phyloP scores from a whole-genome alignment of 805 yeast species.

The Tetrapisispora arboricola region DNA sequence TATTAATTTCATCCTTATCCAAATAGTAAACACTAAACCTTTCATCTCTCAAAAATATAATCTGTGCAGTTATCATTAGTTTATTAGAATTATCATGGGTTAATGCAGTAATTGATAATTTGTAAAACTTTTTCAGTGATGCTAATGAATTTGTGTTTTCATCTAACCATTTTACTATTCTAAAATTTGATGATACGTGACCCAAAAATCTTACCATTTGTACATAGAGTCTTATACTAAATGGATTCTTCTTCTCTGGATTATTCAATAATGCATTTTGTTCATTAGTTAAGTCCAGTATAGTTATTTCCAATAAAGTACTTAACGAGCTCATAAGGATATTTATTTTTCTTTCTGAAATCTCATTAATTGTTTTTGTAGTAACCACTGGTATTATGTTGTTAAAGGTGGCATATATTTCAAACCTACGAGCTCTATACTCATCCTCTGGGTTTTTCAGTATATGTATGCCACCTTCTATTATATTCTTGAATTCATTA shows the following conservation, averaged over 20 bases:
- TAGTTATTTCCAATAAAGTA: slow-evolving; percentile 7
- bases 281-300: slow-evolving; percentile 11
- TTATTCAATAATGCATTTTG: slow-evolving; percentile 12
- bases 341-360: slow-evolving; percentile 12
- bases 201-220: slow-evolving; percentile 24
- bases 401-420: slow-evolving; percentile 27
- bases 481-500: slow-evolving; percentile 15
- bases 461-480: slow-evolving; percentile 20
- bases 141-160: slow-evolving; percentile 7
- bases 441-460: slow-evolving; percentile 6
- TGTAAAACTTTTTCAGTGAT: slow-evolving; percentile 12
- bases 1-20: slow-evolving; percentile 7
- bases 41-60: slow-evolving; percentile 21
- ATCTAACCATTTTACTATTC: slow-evolving; percentile 11
- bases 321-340: slow-evolving; percentile 14
- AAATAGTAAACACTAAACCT: slow-evolving; percentile 15
- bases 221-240: slow-evolving; percentile 21
- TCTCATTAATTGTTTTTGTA: slow-evolving; percentile 3
- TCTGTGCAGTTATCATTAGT: slow-evolving; percentile 19
- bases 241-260: slow-evolving; percentile 19
- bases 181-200: slow-evolving; percentile 18
- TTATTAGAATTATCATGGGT: slow-evolving; percentile 19
- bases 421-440: slow-evolving; percentile 13
- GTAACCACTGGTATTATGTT: slow-evolving; percentile 17
- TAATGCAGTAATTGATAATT: slow-evolving; percentile 12